These are phyloP conservation scores for Xylaria polymorpha DNA, from an alignment of 2,329 filamentous ascomycete genomes.

Conservation along the genomic window DNA sequence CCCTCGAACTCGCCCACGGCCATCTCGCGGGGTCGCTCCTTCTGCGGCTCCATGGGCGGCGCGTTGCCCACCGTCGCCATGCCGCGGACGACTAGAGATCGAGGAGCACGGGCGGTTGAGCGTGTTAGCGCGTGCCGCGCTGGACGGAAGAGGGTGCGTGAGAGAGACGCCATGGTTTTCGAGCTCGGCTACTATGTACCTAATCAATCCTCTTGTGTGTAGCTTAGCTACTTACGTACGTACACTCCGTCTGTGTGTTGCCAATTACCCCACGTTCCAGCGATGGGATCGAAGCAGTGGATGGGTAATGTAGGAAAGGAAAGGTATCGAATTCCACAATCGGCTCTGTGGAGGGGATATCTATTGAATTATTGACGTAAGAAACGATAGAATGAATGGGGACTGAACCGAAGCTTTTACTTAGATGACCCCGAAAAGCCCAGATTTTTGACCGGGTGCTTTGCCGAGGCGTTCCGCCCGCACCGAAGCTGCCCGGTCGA, in stretches of 20 bases:
- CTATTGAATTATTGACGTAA: conserved; percentile 35
- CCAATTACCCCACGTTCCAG: background rate
- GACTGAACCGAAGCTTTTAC: conserved; percentile 20
- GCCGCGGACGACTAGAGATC: conserved; percentile 35
- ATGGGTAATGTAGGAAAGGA: too few species aligned
- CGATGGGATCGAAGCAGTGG: background rate
- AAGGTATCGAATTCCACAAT: background rate
- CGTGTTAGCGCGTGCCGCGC: conserved; percentile 35
- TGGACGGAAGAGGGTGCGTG: conserved; percentile 42
- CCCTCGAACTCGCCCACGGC: conserved; percentile 89
- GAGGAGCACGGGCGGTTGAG: conserved; percentile 27
- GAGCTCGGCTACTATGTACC: background rate
- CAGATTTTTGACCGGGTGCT: conserved; percentile 13
- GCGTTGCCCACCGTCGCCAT: conserved; percentile 43
- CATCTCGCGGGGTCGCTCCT: conserved; percentile 64
- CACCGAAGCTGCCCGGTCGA: conserved; percentile 24
- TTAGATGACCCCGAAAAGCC: conserved; percentile 16
- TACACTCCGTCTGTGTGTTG: background rate
- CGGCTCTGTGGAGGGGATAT: background rate
- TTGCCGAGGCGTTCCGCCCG: conserved; percentile 30
- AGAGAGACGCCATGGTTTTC: conserved; percentile 40
- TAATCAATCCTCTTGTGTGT: background rate
- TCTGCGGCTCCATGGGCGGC: conserved; percentile 48
- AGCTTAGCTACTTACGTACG: too few species aligned
- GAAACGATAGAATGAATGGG: conserved; percentile 27